Base-by-base conservation (phyloP, 768 basidiomycete genomes). In the Tephrocybe sp. region DNA sequence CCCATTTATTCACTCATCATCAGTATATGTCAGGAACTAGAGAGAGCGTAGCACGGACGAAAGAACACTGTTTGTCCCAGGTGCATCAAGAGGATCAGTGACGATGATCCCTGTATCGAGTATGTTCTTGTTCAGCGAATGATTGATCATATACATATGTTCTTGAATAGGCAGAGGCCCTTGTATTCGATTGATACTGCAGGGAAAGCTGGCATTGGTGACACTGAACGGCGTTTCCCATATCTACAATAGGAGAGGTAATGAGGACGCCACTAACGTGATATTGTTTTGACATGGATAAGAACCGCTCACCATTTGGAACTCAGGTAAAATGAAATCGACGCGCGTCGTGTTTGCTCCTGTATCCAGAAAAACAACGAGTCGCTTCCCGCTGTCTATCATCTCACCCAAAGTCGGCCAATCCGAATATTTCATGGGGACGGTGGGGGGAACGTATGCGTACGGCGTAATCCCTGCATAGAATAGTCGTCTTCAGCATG, bases 341-440 rank as follows among this genome's bases (percentile, higher is more conserved):
- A 77, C 76, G 15, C 57, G 37, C 1, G 65, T 61, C 4, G 67
- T 65, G 47, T 75, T 69, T 12, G 76, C 74, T 15, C 73, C 70
- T 1, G 67, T 54, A 50, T 86, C 83, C 57, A 87, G 66, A 63
- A 87, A 86, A 3, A 83, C 74, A 9, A 87, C 72, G 4, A 87
- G 75, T 4, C 79, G 73, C 57, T 75, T 82, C 4, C 78, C 80
- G 33, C 62, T 70, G 60, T 82, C 77, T 50, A 86, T 80, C 63
- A 87, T 64, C n/a, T 76, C 63, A 1, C 82, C 79, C 4, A 87
- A 66, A 0, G 83, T 83, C 1, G 84, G 85, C 83, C 85, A 88
- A 42, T 78, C 71, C 11, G 65, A 61, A 15, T 68, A 61, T 29
- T 69, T 69, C 49, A 79, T 62, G 0, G 75, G 71, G 0, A 74